Percentiles rank a stretch among this genome's conserved stretches.
phyloP scores from a whole-genome alignment of 2,329 filamentous ascomycete genomes.

The Clonostachys rhizophaga region DNA sequence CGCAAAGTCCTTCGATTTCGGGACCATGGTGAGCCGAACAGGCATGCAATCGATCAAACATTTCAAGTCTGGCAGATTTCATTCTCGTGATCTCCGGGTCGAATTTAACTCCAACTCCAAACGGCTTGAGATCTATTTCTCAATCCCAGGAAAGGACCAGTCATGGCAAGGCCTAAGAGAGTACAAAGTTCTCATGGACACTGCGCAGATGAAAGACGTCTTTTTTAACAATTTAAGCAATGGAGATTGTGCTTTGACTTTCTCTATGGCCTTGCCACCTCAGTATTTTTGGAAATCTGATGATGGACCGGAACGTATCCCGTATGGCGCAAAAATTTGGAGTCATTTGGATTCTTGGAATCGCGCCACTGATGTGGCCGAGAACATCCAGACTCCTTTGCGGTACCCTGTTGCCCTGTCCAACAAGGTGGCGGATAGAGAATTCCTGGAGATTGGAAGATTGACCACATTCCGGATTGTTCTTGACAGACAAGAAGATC shows the following conservation, averaged over 20 bases:
- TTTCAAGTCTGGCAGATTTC: neutral
- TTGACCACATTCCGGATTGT: conserved; percentile 52
- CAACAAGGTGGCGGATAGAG: conserved; percentile 20
- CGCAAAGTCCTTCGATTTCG: conserved; percentile 50
- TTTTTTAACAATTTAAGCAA: conserved; percentile 19
- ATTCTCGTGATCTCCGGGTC: conserved; percentile 12
- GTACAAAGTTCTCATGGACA: conserved; percentile 38
- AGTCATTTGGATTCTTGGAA: conserved; percentile 37
- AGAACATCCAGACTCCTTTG: conserved; percentile 21
- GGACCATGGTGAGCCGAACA: conserved; percentile 46
- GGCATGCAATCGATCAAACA: conserved; percentile 30
- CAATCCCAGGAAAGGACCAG: conserved; percentile 7
- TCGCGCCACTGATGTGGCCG: conserved; percentile 39
- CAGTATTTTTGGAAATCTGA: conserved; percentile 35
- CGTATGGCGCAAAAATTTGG: conserved; percentile 26
- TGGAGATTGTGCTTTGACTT: conserved; percentile 30
- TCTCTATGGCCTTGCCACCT: conserved; percentile 44
- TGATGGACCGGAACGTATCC: conserved; percentile 23
- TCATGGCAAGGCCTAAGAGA: conserved; percentile 8
- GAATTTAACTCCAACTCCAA: conserved; percentile 20
- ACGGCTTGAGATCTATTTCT: conserved; percentile 22
- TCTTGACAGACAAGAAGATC: conserved; percentile 20
- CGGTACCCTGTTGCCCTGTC: conserved; percentile 31
- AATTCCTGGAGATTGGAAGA: conserved; percentile 45
- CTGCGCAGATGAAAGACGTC: conserved; percentile 39